Base-by-base conservation (phyloP, 495 filamentous ascomycete genomes). In the Alectoria sarmentosa region DNA sequence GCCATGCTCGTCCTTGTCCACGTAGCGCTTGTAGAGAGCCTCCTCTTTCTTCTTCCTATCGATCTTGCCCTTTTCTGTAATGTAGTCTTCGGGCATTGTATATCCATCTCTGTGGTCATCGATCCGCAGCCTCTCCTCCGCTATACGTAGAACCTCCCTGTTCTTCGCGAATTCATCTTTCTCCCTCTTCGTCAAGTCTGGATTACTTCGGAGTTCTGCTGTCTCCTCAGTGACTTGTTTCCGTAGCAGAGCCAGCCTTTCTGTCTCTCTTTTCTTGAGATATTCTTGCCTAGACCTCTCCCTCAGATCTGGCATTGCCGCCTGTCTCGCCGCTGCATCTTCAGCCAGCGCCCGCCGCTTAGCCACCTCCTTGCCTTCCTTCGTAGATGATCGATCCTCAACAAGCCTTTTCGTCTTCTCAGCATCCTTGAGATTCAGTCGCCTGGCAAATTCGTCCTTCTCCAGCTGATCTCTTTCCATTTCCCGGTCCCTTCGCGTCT, bases 71-170 rank as follows among this genome's bases (percentile, higher is more conserved):
- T 91, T 89, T 75, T 95, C 93, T 2, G 89, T 94, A 64, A 93
- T 95, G 69, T 96, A 96, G 71, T 96, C 91, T 62, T 96, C 92
- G 0, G 94, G 93, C 76, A 98, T 86, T 74, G 88, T 87, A 73
- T 97, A 98, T 8, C 94, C 94, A 79, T 96, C 92, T 23, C 88
- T 84, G 70, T 96, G 84, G 68, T 98, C 93, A 73, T 97, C 93
- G 65, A 98, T 94, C 34, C 84, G 82, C 37, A 92, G 76, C 46
- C 94, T 82, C 74, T 96, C 91, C 76, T 96, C 92, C 0, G 95
- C 93, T 48, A 98, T 82, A 26, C 88, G 82, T 26, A 98, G 80
- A 30, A 94, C 83, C 74, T 98, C 90, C 48, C 90, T 82, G 70
- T 98, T 98, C 63, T 90, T 88, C 2, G 88, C 87, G 72, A 98